Evolutionary conservation across 306 rosid species (phyloP).

Genomic region (Psophocarpus tetragonolobus): DNA sequence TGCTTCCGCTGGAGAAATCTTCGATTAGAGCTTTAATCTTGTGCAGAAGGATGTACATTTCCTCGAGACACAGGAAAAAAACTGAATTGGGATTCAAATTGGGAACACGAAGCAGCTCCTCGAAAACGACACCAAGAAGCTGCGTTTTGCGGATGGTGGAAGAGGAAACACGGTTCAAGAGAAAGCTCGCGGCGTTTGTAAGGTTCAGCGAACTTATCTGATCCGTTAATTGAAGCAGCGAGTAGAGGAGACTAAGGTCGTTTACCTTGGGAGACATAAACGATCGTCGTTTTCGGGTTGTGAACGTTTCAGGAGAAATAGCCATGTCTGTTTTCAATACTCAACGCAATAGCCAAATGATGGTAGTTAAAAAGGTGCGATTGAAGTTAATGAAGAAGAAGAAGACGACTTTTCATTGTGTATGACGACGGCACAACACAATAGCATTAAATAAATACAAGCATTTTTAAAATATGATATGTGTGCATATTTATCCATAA

Average conservation of each 20-base stretch:
- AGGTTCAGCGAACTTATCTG: conserved; percentile 56
- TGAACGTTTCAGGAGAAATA: conserved; percentile 52
- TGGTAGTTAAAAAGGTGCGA: not conserved
- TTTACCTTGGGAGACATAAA: conserved; percentile 56
- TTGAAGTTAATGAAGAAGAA: not conserved
- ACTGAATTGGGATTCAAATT: not conserved
- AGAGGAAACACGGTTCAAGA: conserved; percentile 45
- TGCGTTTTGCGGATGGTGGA: conserved; percentile 61
- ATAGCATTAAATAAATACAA: not conserved
- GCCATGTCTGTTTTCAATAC: conserved; percentile 49
- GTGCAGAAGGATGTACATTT: conserved; percentile 75
- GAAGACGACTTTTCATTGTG: conserved; percentile 1
- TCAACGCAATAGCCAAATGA: not conserved
- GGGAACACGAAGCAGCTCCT: conserved; percentile 48
- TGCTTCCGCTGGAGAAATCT: conserved; percentile 67
- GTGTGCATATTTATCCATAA: conserved; percentile 4
- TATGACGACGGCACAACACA: conserved; percentile 14
- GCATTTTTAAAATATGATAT: not conserved
- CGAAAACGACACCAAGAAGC: conserved; percentile 59
- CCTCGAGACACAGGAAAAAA: conserved; percentile 66
- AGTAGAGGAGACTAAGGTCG: conserved; percentile 47
- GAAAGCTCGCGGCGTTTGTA: conserved; percentile 17
- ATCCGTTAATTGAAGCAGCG: conserved; percentile 54
- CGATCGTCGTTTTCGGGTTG: conserved; percentile 63
- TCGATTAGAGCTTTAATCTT: conserved; percentile 64